phyloP scores from a whole-genome alignment of 768 basidiomycete genomes.

The Tricholoma hemisulphureum region DNA sequence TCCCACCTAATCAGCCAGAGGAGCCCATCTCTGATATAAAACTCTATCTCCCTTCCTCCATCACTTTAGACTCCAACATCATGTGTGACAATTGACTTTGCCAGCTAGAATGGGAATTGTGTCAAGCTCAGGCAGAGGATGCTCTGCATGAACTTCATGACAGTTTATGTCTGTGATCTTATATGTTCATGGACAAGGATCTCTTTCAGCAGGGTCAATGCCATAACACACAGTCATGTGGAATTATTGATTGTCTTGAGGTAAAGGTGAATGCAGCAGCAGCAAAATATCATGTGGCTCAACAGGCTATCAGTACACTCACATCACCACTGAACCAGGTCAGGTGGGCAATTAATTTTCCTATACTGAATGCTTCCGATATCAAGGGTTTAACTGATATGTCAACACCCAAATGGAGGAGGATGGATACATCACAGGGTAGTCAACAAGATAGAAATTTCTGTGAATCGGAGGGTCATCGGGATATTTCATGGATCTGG shows the following conservation, averaged over 20 bases:
- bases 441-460: background rate
- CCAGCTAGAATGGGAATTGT: background rate
- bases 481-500: conserved; percentile 20
- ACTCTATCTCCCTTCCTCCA: background rate
- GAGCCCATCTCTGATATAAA: background rate
- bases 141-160: background rate
- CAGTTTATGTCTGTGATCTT: background rate
- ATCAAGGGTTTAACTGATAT: conserved; percentile 5
- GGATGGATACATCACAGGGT: background rate
- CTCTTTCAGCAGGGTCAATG: conserved; percentile 1
- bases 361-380: conserved; percentile 4
- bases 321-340: conserved; percentile 1
- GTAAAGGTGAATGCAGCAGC: background rate
- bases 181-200: background rate
- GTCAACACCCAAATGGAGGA: background rate
- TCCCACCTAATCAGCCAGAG: background rate
- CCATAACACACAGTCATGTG: background rate
- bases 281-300: conserved; percentile 8
- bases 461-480: conserved; percentile 5
- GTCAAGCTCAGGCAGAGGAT: background rate
- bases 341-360: conserved; percentile 6
- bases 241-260: background rate
- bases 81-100: background rate
- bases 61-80: background rate
- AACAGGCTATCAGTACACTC: conserved; percentile 2